Conservation (phyloP, 495 filamentous ascomycete genomes). For the Daldinia bambusicola region DNA sequence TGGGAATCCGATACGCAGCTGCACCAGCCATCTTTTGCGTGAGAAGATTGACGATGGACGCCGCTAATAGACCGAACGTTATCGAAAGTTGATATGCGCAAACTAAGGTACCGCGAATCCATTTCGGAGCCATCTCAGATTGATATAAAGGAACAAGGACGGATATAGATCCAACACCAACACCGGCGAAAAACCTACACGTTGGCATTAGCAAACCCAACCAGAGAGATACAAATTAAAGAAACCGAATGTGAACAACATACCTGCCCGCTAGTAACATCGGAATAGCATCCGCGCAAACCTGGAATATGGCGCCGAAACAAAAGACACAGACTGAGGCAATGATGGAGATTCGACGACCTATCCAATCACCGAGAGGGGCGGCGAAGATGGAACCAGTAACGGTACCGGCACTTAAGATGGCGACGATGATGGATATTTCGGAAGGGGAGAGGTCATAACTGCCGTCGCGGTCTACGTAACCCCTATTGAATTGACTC, state of each 20-base stretch:
- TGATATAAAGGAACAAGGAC: conserved; percentile 87
- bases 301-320: conserved; percentile 84
- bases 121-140: conserved; percentile 90
- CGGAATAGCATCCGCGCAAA: conserved; percentile 71
- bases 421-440: conserved; percentile 81
- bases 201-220: conserved; percentile 24
- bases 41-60: conserved; percentile 83
- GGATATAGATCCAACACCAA: conserved; percentile 86
- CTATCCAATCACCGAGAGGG: conserved; percentile 77
- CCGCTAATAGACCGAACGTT: conserved; percentile 82
- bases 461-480: conserved; percentile 56
- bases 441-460: conserved; percentile 68
- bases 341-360: conserved; percentile 81
- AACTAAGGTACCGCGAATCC: conserved; percentile 91
- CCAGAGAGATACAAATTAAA: background rate
- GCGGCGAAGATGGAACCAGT: conserved; percentile 79
- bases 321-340: conserved; percentile 75
- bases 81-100: conserved; percentile 92
- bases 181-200: conserved; percentile 72
- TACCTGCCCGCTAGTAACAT: conserved; percentile 68
- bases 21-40: conserved; percentile 70
- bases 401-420: conserved; percentile 90
- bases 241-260: conserved; percentile 41
- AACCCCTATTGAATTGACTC: conserved; percentile 75
- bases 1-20: conserved; percentile 84